Evolutionary conservation across 2,329 filamentous ascomycete species (phyloP), one percentile per base, ranked within the genome.

Genomic region (Neonectria coccinea): DNA sequence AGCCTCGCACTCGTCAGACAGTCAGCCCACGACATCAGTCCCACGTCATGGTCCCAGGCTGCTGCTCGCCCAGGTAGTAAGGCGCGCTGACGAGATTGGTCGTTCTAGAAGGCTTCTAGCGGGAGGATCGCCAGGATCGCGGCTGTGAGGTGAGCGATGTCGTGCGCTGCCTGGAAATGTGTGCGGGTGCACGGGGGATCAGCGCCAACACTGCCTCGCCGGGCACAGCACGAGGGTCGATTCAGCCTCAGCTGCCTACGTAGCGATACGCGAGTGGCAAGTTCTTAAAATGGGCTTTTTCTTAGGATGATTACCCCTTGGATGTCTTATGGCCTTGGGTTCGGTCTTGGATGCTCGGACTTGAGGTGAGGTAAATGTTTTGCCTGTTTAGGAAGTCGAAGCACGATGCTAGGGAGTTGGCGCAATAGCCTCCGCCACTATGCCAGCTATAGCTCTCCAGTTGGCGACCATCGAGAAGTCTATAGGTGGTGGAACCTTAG

Each of bases 81-180:
- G 51, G 18, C 27, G 33, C 29, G 50, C 20, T 36, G 57, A 54
- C 41, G 25, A 33, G 29, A 53, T 59, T 52, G 41, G 47, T 6
- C 48, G 27, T 59, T 59, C 50, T 47, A 16, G 50, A 59, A 59
- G 50, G 39, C 50, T 59, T 59, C 50, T 53, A 36, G 36, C n/a
- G 56, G 8, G 7, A 20, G 29, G 27, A 33, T 25, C 25, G 31
- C 11, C 20, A 7, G 20, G 44, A 47, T 25, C 12, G 44, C 44
- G 44, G 25, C 50, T 44, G 41, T 41, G 41, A n/a, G 22, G 31
- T 54, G 14, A 27, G 22, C 10, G 51, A 33, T 14, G 41, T 18
- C 41, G 9, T 55, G 57, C 50, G 55, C 57, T 36, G 51, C 57
- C 57, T 55, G 42, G 22, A 48, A 48, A 25, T 25, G n/a, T 3